phyloP scores from a whole-genome alignment of 495 filamentous ascomycete species.

The Tuber indicum region DNA sequence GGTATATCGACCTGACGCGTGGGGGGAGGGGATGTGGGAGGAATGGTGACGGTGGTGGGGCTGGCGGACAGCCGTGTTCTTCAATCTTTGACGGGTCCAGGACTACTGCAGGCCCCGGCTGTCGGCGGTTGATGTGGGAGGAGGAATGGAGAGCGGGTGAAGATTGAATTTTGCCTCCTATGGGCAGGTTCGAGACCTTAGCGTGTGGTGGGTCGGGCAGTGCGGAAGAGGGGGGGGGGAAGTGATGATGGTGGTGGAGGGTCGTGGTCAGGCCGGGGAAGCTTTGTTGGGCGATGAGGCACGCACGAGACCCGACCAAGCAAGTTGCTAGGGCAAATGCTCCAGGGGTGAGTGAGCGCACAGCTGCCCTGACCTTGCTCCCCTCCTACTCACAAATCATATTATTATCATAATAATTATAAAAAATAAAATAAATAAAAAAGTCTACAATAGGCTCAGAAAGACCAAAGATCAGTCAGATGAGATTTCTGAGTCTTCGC shows the following conservation, averaged over 20 bases:
- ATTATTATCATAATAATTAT: too few relatives aligned
- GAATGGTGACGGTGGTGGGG: constrained; percentile 55
- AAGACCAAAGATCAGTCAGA: not conserved
- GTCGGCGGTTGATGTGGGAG: constrained; percentile 27
- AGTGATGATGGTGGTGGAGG: constrained; percentile 17
- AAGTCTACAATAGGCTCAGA: not conserved
- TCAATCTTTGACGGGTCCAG: constrained; percentile 31
- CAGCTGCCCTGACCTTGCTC: constrained; percentile 14
- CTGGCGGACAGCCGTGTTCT: constrained; percentile 49
- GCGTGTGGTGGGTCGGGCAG: constrained; percentile 17
- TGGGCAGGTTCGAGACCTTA: constrained; percentile 19
- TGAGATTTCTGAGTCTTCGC: constrained; percentile 2
- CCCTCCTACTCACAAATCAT: not conserved
- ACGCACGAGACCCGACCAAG: constrained; percentile 17
- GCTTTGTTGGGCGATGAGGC: constrained; percentile 12
- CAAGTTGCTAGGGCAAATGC: not conserved
- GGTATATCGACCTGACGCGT: constrained; percentile 59
- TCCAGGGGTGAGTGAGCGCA: constrained; percentile 1
- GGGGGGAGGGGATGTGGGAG: constrained; percentile 47
- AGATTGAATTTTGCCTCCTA: constrained; percentile 17
- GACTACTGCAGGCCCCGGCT: constrained; percentile 26
- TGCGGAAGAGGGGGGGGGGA: constrained; percentile 4
- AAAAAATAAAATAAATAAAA: not conserved
- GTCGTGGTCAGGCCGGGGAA: constrained; percentile 19
- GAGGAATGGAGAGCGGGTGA: constrained; percentile 25